phyloP scores from a whole-genome alignment of 1,284 basidiomycete genomes.

The Cryptococcus sp. region DNA sequence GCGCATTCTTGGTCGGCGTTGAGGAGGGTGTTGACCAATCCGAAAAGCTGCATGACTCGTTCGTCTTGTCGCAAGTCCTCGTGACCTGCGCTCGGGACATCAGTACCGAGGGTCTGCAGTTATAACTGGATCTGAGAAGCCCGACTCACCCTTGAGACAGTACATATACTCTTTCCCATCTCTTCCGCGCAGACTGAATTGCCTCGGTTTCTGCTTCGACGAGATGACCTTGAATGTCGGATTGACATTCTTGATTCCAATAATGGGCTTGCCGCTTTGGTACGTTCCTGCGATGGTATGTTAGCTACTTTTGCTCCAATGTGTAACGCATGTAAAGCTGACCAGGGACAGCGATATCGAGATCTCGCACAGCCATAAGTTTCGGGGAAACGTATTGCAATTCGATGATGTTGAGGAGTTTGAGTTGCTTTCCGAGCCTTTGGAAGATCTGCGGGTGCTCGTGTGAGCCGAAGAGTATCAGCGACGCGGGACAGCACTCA shows the following conservation, averaged over 20 bases:
- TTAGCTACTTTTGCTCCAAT: not conserved
- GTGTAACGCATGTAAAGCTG: conserved; percentile 25
- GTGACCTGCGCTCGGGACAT: conserved; percentile 64
- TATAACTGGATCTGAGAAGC: not conserved
- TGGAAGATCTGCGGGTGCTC: conserved; percentile 75
- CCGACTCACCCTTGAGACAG: conserved; percentile 73
- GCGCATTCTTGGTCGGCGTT: conserved; percentile 92
- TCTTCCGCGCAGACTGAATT: conserved; percentile 82
- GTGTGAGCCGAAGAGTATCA: not conserved
- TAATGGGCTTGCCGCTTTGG: conserved; percentile 81
- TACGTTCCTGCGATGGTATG: conserved; percentile 71
- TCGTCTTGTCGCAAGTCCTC: conserved; percentile 99
- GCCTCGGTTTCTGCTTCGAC: conserved; percentile 96
- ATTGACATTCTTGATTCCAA: conserved; percentile 80
- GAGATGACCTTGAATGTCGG: conserved; percentile 89
- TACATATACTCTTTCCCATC: conserved; percentile 96
- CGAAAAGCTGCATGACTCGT: conserved; percentile 98
- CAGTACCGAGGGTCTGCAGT: not conserved
- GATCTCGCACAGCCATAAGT: conserved; percentile 81
- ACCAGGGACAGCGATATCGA: conserved; percentile 95
- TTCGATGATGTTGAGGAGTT: conserved; percentile 86
- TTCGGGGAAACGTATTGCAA: conserved; percentile 97
- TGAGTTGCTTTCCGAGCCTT: conserved; percentile 92
- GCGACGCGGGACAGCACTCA: conserved; percentile 18
- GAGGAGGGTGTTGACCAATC: conserved; percentile 92